Percentiles rank a stretch among this genome's conserved stretches.
Evolutionary conservation across 2,329 filamentous ascomycete genomes (phyloP).

Genomic region (Venturiaceae sp.): DNA sequence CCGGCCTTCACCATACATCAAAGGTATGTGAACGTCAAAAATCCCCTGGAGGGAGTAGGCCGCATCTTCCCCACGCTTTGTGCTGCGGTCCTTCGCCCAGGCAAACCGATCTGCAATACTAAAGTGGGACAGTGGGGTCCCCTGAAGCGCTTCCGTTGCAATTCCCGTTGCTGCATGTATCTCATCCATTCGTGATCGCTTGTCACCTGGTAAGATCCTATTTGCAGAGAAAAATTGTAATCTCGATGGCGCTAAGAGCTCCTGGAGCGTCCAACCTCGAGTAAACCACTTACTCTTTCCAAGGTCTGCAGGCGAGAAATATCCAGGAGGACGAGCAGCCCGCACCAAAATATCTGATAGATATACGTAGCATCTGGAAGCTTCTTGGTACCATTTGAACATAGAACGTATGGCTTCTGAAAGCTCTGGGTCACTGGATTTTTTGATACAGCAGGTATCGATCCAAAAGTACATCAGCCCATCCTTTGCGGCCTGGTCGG

Average conservation of each 20-base stretch:
- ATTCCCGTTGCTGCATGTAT: not conserved
- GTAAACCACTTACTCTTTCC: not conserved
- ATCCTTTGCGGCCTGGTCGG: conserved; percentile 5
- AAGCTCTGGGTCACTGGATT: too few relatives aligned
- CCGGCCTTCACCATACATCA: conserved; percentile 10
- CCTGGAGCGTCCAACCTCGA: not conserved
- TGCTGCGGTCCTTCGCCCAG: conserved; percentile 10
- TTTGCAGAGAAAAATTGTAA: not conserved
- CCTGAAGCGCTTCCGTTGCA: not conserved
- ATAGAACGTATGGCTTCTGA: too few relatives aligned
- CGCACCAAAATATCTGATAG: too few relatives aligned
- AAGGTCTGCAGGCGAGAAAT: conserved; percentile 12
- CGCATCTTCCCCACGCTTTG: conserved; percentile 11
- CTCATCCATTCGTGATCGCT: not conserved
- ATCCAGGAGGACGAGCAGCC: conserved; percentile 13
- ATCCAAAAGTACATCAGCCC: conserved; percentile 13
- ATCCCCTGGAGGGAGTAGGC: conserved; percentile 20
- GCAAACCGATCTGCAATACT: conserved; percentile 18
- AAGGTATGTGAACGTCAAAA: conserved; percentile 13
- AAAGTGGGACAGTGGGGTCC: not conserved
- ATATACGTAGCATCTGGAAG: too few relatives aligned
- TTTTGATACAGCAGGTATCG: conserved; percentile 16
- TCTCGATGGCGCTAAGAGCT: not conserved
- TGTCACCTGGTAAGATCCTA: not conserved
- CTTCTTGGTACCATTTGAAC: too few relatives aligned